These are phyloP conservation scores for Moelleriella libera DNA, from an alignment of 2,329 filamentous ascomycete genomes.

Conservation along the genomic window DNA sequence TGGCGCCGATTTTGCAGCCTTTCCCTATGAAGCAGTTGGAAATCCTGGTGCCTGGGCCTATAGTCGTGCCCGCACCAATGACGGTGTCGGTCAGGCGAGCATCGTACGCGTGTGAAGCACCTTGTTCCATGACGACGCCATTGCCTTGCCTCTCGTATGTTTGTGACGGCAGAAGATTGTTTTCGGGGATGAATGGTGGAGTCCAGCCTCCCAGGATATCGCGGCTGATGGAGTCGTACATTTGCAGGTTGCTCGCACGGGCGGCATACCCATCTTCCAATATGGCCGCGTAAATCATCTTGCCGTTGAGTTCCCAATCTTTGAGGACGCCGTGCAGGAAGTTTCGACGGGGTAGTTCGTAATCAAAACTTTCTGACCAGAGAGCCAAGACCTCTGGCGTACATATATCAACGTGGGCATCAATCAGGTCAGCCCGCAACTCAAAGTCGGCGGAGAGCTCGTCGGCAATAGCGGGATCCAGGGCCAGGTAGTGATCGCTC, in stretches of 20 bases:
- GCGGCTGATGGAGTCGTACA: constrained; percentile 78
- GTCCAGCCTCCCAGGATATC: constrained; percentile 82
- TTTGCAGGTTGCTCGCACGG: constrained; percentile 69
- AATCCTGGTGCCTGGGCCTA: constrained; percentile 60
- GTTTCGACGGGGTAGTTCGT: constrained; percentile 75
- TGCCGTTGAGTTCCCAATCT: constrained; percentile 92
- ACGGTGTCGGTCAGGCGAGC: constrained; percentile 58
- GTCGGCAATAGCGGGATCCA: constrained; percentile 70
- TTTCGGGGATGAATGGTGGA: constrained; percentile 80
- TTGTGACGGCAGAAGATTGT: constrained; percentile 66
- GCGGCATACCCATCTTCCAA: constrained; percentile 74
- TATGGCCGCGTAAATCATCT: constrained; percentile 89
- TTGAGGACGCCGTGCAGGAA: constrained; percentile 89
- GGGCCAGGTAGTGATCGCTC: constrained; percentile 48
- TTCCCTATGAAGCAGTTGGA: constrained; percentile 69
- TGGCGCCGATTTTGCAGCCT: constrained; percentile 73
- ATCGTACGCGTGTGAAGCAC: constrained; percentile 60
- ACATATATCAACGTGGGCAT: constrained; percentile 93
- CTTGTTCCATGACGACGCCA: constrained; percentile 64
- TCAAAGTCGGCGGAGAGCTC: constrained; percentile 60
- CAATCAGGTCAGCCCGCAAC: constrained; percentile 75
- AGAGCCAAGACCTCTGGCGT: constrained; percentile 88
- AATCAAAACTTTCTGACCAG: constrained; percentile 97
- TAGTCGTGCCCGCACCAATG: constrained; percentile 60
- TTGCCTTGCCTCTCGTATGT: constrained; percentile 58